Evolutionary conservation across 2,329 filamentous ascomycete species (phyloP), one percentile per base, ranked within the genome.

Genomic region (Aureobasidium sp.): DNA sequence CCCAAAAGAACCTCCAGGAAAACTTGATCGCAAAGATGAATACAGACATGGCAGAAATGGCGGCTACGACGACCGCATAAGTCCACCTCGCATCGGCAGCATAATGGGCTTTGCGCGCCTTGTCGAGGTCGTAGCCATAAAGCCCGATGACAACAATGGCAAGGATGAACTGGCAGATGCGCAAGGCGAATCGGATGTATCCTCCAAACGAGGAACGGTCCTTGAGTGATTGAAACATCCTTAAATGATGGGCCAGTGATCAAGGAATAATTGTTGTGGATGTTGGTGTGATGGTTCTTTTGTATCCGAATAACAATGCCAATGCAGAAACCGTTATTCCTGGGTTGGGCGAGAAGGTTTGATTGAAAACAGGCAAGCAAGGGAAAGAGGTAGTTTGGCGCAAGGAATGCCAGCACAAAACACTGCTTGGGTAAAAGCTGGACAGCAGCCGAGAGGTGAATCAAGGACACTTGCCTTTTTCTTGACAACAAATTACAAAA

Each of bases 131-230:
- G 21, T 77, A 70, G 30, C 83, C 86, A 60, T 93, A 95, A 17
- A 95, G 79, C 1, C 86, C 90, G 59, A 85, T 83, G 52, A 93
- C 85, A 1, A 85, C 79, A 54, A 95, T 70, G 12, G 83, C 88
- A 59, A 94, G 76, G 54, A 86, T 77, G 63, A 95, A 84, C 64
- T 91, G 87, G 56, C 84, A 70, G 67, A 90, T 76, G 65, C 90
- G 86, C n/a, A 90, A 70, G 58, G 77, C 59, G 21, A 76, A 71
- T 64, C 85, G 85, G 59, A 75, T 63, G 37, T 29, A 34, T 11
- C 48, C 48, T 14, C 48, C 48, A 27, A 52, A 52, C 0, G 29
- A 37, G 1, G 38, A 42, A 21, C 38, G 37, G 11, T 52, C 48
- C n/a, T 52, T 52, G 27, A 52, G 38, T 21, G 29, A 34, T 34